These are phyloP conservation scores for Penstemon barbatus DNA, from an alignment of 257 asterid genomes.

Conservation along the genomic window DNA sequence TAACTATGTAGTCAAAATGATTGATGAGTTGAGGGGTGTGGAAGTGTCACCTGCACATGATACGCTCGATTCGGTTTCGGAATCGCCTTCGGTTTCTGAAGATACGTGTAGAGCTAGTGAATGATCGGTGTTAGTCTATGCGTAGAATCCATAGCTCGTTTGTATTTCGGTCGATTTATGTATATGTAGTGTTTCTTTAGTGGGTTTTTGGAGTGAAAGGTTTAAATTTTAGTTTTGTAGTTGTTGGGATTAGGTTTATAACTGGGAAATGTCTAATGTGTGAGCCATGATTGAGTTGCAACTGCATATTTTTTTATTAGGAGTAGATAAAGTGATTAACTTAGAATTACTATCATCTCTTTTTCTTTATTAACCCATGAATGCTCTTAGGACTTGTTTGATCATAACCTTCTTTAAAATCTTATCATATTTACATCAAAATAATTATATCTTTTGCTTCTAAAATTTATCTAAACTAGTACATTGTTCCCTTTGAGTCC, in stretches of 20 bases:
- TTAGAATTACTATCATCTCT: no score
- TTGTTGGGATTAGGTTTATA: slow-evolving; percentile 5
- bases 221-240: background rate
- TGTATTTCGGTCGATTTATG: slow-evolving; percentile 17
- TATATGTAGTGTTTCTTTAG: slow-evolving; percentile 30
- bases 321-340: background rate
- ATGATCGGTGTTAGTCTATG: slow-evolving; percentile 29
- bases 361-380: no score
- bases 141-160: background rate
- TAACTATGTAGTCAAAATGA: slow-evolving; percentile 68
- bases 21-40: slow-evolving; percentile 72
- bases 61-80: slow-evolving; percentile 59
- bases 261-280: background rate
- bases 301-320: background rate
- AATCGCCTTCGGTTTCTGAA: slow-evolving; percentile 70
- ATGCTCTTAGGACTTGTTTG: no score
- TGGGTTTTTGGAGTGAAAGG: slow-evolving; percentile 13
- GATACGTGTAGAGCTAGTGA: slow-evolving; percentile 61
- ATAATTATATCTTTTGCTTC: no score
- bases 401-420: no score
- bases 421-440: no score
- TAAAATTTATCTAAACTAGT: no score
- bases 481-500: no score
- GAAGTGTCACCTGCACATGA: slow-evolving; percentile 73
- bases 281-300: slow-evolving; percentile 1